These are phyloP conservation scores for Piper longum DNA, from an alignment of 164 flowering plant species.

Conservation along the genomic window DNA sequence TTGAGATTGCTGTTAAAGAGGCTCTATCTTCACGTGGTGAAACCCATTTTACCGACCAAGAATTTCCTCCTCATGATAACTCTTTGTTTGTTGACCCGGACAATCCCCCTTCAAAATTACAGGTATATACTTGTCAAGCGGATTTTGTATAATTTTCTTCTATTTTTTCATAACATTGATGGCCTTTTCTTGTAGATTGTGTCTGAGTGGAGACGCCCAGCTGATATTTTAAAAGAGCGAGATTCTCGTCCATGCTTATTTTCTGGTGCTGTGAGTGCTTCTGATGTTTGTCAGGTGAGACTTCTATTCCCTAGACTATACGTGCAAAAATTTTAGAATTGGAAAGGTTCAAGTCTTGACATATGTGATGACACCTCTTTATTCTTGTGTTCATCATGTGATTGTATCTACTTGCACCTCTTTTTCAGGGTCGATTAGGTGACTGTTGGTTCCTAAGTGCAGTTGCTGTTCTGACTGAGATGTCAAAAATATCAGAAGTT, in stretches of 20 bases:
- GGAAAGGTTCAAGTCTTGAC: neutral
- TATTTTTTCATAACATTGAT: conserved; percentile 2
- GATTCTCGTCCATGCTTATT: conserved; percentile 72
- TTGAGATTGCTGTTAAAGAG: conserved; percentile 92
- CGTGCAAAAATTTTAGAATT: neutral
- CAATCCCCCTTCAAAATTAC: conserved; percentile 69
- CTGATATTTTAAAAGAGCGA: conserved; percentile 50
- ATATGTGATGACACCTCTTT: neutral
- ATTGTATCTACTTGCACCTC: neutral
- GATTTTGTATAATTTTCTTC: neutral
- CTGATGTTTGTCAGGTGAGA: conserved; percentile 97
- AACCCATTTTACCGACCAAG: conserved; percentile 78
- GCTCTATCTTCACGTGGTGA: conserved; percentile 87
- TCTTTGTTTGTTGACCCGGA: conserved; percentile 78
- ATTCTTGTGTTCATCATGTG: neutral
- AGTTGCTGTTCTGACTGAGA: conserved; percentile 97
- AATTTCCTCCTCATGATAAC: conserved; percentile 90
- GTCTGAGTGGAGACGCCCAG: conserved; percentile 84
- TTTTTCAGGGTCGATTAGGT: conserved; percentile 81
- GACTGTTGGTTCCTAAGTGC: conserved; percentile 99
- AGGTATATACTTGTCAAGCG: conserved; percentile 26
- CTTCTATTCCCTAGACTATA: neutral
- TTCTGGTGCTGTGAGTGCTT: conserved; percentile 73
- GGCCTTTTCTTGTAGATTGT: conserved; percentile 54
- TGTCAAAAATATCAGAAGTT: conserved; percentile 84